phyloP scores from a whole-genome alignment of 2,329 filamentous ascomycete genomes.

The Aureobasidium sp. region DNA sequence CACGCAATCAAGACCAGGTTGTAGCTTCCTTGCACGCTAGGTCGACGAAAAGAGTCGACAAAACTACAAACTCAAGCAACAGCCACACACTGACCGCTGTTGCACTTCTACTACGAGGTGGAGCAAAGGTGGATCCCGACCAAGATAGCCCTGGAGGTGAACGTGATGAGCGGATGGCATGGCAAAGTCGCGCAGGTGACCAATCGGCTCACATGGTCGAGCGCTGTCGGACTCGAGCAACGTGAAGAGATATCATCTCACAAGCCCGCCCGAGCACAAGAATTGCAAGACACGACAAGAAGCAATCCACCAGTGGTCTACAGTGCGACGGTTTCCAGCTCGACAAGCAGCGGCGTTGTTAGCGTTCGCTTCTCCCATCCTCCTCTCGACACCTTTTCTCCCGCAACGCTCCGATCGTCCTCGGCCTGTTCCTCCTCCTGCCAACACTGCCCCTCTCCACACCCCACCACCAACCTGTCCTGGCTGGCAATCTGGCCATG shows the following conservation, averaged over 20 bases:
- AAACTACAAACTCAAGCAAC: not conserved
- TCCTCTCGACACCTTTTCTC: conserved; percentile 7
- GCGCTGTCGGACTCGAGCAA: conserved; percentile 3
- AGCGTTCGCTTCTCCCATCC: not conserved
- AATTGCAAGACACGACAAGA: not conserved
- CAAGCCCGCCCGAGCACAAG: not conserved
- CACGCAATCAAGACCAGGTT: not conserved
- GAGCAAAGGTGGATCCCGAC: conserved; percentile 2
- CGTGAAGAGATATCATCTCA: not conserved
- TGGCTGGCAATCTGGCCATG: conserved; percentile 1
- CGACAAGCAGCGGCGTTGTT: not conserved
- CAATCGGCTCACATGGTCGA: conserved; percentile 9
- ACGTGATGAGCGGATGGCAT: conserved; percentile 5
- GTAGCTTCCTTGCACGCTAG: not conserved
- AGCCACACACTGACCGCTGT: not conserved
- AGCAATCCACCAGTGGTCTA: not conserved
- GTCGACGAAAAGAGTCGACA: not conserved
- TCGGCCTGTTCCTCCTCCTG: not conserved
- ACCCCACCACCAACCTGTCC: conserved; percentile 11
- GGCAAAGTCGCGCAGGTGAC: conserved; percentile 7
- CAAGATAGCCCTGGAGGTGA: conserved; percentile 4
- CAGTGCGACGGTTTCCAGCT: conserved; percentile 2
- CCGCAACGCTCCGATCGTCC: conserved; percentile 6
- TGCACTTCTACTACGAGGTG: not conserved
- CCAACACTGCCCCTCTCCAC: conserved; percentile 31